A percentile compares a stretch with the other conserved stretches of the same genome.
phyloP scores from a whole-genome alignment of 2,329 filamentous ascomycete species.

The Hypoxylon sp. region DNA sequence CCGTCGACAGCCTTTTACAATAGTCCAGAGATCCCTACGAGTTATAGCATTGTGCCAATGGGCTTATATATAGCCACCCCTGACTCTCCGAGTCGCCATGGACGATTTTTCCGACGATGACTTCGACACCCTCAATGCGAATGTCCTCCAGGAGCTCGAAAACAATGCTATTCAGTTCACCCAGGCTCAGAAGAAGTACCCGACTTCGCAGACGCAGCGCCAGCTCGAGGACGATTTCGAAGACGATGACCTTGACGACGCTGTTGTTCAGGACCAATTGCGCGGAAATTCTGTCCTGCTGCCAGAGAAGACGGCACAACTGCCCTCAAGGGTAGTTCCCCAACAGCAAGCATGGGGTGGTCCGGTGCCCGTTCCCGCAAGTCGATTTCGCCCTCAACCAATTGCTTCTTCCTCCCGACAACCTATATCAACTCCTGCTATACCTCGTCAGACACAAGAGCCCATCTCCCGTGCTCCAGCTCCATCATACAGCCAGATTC shows the following conservation, averaged over 20 bases:
- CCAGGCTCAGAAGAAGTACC: constrained; percentile 60
- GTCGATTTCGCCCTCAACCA: constrained; percentile 46
- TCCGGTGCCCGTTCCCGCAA: constrained; percentile 45
- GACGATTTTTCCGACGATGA: constrained; percentile 76
- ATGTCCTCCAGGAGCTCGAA: constrained; percentile 73
- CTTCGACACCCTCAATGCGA: constrained; percentile 72
- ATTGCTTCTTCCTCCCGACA: constrained; percentile 34
- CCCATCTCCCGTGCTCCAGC: constrained; percentile 45
- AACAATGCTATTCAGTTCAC: constrained; percentile 74
- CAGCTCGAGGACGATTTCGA: constrained; percentile 63
- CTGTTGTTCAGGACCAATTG: constrained; percentile 66
- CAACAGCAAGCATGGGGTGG: constrained; percentile 48
- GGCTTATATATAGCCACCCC: constrained; percentile 43
- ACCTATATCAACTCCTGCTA: constrained; percentile 15
- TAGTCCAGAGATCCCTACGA: constrained; percentile 1
- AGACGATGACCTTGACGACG: constrained; percentile 71
- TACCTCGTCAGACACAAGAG: constrained; percentile 41
- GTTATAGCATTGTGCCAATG: constrained; percentile 39
- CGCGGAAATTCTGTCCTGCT: constrained; percentile 57
- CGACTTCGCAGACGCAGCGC: constrained; percentile 40
- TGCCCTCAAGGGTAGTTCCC: constrained; percentile 35
- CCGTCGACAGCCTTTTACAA: not conserved
- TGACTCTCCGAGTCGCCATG: constrained; percentile 59
- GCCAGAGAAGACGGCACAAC: constrained; percentile 36
- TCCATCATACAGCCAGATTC: constrained; percentile 60